phyloP scores from a whole-genome alignment of 2,329 filamentous ascomycete genomes.

The Fusarium drepaniforme region DNA sequence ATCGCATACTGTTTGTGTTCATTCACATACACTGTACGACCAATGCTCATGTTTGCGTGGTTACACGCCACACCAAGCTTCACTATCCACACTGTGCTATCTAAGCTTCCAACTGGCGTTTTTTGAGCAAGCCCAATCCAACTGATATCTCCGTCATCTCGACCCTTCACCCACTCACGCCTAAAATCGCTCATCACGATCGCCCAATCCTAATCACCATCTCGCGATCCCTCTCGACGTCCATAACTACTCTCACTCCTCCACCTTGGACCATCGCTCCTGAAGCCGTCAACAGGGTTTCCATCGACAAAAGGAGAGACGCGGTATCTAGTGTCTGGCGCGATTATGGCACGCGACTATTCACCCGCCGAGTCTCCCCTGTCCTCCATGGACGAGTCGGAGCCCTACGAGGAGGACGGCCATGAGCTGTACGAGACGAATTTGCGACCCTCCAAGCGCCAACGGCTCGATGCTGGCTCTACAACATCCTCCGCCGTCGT shows the following conservation, averaged over 20 bases:
- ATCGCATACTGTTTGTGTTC: slow-evolving; percentile 33
- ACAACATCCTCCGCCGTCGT: slow-evolving; percentile 59
- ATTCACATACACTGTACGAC: slow-evolving; percentile 31
- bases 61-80: background rate
- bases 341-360: slow-evolving; percentile 52
- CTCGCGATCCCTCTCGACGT: background rate
- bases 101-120: slow-evolving; percentile 43
- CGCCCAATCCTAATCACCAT: slow-evolving; percentile 6
- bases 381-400: slow-evolving; percentile 61
- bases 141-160: slow-evolving; percentile 20
- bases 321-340: slow-evolving; percentile 38
- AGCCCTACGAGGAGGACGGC: slow-evolving; percentile 60
- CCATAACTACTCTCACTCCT: background rate
- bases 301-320: slow-evolving; percentile 36
- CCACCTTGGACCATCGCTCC: background rate
- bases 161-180: slow-evolving; percentile 19
- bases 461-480: slow-evolving; percentile 59
- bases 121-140: slow-evolving; percentile 28
- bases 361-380: slow-evolving; percentile 60
- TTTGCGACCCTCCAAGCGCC: slow-evolving; percentile 60
- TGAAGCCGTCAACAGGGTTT: slow-evolving; percentile 10
- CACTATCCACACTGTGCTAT: slow-evolving; percentile 36
- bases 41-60: background rate
- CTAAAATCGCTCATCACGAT: slow-evolving; percentile 7
- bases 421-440: slow-evolving; percentile 57